A percentile compares a stretch with the other conserved stretches of the same genome.
These are phyloP conservation scores for Chlorella sp. DNA, from an alignment of 139 green algal species.

Conservation along the genomic window DNA sequence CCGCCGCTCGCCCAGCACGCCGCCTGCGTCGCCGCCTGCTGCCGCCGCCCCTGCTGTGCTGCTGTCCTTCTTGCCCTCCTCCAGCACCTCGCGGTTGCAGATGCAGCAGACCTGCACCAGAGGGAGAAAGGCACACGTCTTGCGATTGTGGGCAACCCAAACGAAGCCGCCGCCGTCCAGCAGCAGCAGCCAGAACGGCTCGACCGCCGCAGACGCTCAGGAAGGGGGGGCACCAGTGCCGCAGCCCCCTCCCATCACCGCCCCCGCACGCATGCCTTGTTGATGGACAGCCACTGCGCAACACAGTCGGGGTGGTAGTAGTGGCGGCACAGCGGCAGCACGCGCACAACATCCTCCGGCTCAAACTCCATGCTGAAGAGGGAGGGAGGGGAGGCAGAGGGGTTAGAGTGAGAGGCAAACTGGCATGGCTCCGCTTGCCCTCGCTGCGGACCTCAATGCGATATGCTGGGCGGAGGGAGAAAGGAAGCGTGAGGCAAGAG, in stretches of 20 bases:
- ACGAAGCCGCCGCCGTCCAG: too few species aligned
- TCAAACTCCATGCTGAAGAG: constrained; percentile 49
- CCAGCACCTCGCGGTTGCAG: constrained; percentile 40
- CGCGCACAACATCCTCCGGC: constrained; percentile 42
- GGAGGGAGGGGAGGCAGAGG: not conserved
- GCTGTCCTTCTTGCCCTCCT: not conserved
- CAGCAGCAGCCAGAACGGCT: too few species aligned
- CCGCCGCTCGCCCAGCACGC: constrained; percentile 14
- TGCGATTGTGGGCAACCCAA: too few species aligned
- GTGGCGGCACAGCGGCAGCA: constrained; percentile 56
- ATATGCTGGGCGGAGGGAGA: too few species aligned
- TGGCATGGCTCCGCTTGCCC: too few species aligned
- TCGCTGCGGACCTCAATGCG: too few species aligned
- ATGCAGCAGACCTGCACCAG: constrained; percentile 46
- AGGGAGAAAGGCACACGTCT: too few species aligned
- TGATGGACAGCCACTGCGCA: constrained; percentile 55
- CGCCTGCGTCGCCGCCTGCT: not conserved
- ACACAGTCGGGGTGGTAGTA: constrained; percentile 53
- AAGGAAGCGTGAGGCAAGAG: too few species aligned
- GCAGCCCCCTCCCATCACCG: too few species aligned
- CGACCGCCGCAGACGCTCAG: too few species aligned
- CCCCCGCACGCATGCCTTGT: constrained; percentile 45
- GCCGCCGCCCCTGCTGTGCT: not conserved
- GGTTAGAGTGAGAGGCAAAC: too few species aligned
- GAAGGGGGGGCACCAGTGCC: too few species aligned